A percentile compares a stretch with the other conserved stretches of the same genome.
These are phyloP conservation scores for Yamadazyma trypodendri DNA, from an alignment of 1,139 yeast genomes.

Conservation along the genomic window DNA sequence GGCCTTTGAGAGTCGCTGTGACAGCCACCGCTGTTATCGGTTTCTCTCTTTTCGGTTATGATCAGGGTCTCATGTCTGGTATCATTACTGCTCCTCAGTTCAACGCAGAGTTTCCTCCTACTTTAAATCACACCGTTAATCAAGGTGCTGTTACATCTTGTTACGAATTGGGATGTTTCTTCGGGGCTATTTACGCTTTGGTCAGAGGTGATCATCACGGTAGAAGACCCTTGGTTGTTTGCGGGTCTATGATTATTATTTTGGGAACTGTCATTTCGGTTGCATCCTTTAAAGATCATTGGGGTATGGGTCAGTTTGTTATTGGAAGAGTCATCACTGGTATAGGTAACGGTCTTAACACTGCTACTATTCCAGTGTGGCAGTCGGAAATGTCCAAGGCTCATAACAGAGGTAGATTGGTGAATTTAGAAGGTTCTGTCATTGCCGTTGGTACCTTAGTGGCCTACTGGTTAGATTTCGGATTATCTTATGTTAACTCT, in stretches of 20 bases:
- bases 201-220: slow-evolving; percentile 45
- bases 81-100: slow-evolving; percentile 62
- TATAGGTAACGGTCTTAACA: slow-evolving; percentile 32
- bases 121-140: slow-evolving; percentile 39
- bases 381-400: slow-evolving; percentile 37
- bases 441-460: slow-evolving; percentile 47
- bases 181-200: slow-evolving; percentile 53
- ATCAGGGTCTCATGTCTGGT: slow-evolving; percentile 78
- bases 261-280: slow-evolving; percentile 48
- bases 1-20: slow-evolving; percentile 38
- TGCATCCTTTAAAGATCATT: slow-evolving; percentile 57
- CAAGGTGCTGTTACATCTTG: slow-evolving; percentile 73
- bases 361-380: slow-evolving; percentile 41
- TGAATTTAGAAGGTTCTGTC: slow-evolving; percentile 66
- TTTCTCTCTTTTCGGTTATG: slow-evolving; percentile 69
- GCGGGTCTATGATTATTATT: slow-evolving; percentile 40
- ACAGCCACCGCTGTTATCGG: slow-evolving; percentile 62
- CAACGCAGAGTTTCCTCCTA: slow-evolving; percentile 55
- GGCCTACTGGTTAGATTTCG: slow-evolving; percentile 51
- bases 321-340: slow-evolving; percentile 50
- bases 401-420: slow-evolving; percentile 50
- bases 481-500: slow-evolving; percentile 50
- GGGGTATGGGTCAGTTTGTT: slow-evolving; percentile 43
- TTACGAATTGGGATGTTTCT: slow-evolving; percentile 74
- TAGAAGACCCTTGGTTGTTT: slow-evolving; percentile 39